phyloP scores from a whole-genome alignment of 352 stramenopile species.

The Phytophthora pistaciae region DNA sequence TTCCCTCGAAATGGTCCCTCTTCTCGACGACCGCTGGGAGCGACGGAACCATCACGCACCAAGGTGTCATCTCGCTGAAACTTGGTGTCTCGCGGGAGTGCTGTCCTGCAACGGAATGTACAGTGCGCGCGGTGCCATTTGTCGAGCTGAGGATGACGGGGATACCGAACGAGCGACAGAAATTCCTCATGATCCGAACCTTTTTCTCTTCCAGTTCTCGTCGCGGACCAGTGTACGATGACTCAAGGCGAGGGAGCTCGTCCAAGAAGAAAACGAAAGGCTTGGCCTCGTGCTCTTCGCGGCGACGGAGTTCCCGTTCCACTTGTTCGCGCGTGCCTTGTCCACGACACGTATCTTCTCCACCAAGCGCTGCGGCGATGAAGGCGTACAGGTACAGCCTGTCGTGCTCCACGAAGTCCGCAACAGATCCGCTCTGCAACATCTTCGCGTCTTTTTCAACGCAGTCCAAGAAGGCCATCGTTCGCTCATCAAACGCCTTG shows the following conservation, averaged over 20 bases:
- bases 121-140: not conserved
- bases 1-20: not conserved
- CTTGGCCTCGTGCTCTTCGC: not conserved
- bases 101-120: not conserved
- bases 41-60: not conserved
- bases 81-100: no score
- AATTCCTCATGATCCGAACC: not conserved
- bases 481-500: not conserved
- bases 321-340: not conserved
- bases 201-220: not conserved
- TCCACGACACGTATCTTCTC: not conserved
- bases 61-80: not conserved
- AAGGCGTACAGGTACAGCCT: not conserved
- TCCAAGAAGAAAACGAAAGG: not conserved
- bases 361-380: not conserved
- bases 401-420: not conserved
- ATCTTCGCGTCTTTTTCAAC: not conserved
- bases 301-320: not conserved
- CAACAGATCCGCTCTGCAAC: not conserved
- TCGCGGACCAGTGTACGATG: not conserved
- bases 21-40: not conserved
- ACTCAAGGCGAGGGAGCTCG: not conserved
- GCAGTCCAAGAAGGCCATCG: not conserved
- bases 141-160: not conserved
- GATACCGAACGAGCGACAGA: not conserved